phyloP scores from a whole-genome alignment of 2,329 filamentous ascomycete species.

The Ceratocystis cubensis region DNA sequence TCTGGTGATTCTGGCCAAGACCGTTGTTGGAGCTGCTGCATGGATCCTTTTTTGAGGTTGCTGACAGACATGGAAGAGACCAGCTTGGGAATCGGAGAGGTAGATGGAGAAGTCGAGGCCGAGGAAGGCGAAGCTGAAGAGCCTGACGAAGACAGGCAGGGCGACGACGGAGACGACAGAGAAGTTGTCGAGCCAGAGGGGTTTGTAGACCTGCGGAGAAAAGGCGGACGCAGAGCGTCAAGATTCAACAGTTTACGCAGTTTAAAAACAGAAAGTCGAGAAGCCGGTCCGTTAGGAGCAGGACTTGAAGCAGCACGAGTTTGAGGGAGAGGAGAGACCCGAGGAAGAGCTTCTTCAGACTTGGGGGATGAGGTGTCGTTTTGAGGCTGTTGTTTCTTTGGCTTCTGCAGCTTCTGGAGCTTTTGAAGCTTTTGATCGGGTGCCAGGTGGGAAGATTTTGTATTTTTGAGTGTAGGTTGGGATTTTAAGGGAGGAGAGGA shows the following conservation, averaged over 20 bases:
- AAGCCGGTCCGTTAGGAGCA: background rate
- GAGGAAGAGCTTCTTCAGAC: background rate
- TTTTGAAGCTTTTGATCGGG: slow-evolving; percentile 7
- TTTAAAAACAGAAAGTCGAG: slow-evolving; percentile 18
- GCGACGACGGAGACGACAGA: slow-evolving; percentile 17
- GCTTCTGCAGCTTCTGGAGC: background rate
- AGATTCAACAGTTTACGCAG: slow-evolving; percentile 17
- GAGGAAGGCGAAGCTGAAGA: slow-evolving; percentile 14
- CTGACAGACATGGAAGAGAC: slow-evolving; percentile 9
- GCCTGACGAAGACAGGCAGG: slow-evolving; percentile 13
- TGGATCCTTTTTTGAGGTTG: slow-evolving; percentile 3
- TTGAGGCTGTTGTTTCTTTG: slow-evolving; percentile 4
- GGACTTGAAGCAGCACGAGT: background rate
- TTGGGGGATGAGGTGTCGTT: background rate
- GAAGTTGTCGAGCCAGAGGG: slow-evolving; percentile 9
- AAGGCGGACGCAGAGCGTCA: slow-evolving; percentile 14
- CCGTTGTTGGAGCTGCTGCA: background rate
- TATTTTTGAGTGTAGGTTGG: slow-evolving; percentile 4
- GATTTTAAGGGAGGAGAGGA: background rate
- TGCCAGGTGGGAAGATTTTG: slow-evolving; percentile 1
- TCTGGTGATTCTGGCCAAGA: slow-evolving; percentile 11
- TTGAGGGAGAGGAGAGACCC: background rate
- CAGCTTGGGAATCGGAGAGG: slow-evolving; percentile 3
- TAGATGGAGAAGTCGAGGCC: slow-evolving; percentile 10
- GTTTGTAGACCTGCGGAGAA: slow-evolving; percentile 16